Conservation (phyloP, 2,329 filamentous ascomycete species). For the Lachnellula occidentalis region DNA sequence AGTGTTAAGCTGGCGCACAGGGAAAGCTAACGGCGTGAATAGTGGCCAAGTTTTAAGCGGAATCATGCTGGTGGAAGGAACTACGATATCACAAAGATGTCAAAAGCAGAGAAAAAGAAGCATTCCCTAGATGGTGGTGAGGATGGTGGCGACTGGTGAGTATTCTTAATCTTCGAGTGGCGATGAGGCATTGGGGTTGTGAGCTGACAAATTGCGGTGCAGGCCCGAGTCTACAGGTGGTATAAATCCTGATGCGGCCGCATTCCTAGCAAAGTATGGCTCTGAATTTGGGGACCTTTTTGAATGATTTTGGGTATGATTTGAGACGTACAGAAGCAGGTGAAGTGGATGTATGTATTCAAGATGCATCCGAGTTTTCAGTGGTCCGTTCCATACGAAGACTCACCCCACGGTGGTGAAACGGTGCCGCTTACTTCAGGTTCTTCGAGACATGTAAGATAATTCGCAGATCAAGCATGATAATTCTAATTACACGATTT, state of each 20-base stretch:
- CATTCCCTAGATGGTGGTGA: not conserved
- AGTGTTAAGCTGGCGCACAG: not conserved
- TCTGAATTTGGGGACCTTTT: not conserved
- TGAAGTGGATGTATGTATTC: not conserved
- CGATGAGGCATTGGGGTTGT: not conserved
- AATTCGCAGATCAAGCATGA: no score
- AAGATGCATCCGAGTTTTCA: no score
- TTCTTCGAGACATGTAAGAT: no score
- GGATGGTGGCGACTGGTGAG: not conserved
- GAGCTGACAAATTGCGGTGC: not conserved
- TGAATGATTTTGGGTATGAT: not conserved
- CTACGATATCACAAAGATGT: conserved; percentile 12
- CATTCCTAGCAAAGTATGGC: not conserved
- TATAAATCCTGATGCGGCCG: not conserved
- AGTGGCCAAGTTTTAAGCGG: conserved; percentile 7
- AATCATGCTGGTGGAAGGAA: conserved; percentile 2
- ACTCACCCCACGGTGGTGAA: no score
- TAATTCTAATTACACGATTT: no score
- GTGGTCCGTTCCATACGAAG: no score
- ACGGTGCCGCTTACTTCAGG: no score
- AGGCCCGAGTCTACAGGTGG: not conserved
- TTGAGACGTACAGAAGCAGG: not conserved
- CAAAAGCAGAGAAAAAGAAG: not conserved
- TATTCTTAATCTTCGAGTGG: not conserved
- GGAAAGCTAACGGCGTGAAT: not conserved